Base-by-base conservation (phyloP, 495 filamentous ascomycete genomes). In the Annulohypoxylon nitens region DNA sequence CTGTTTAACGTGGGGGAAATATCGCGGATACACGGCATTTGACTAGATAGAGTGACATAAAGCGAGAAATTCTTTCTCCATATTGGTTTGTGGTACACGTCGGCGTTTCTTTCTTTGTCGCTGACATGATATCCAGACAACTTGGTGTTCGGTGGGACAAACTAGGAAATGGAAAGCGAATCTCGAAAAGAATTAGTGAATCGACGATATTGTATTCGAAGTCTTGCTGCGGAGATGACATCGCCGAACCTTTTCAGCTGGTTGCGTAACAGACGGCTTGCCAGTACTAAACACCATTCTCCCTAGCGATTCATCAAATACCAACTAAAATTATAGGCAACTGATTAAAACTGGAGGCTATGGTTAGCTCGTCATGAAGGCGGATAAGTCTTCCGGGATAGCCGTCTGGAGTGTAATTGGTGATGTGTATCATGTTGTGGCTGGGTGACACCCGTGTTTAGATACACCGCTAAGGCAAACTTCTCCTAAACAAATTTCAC, bases 71-170 rank as follows among this genome's bases (percentile, higher is more conserved):
- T 30, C 25, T 8, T 7, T 9, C 26, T 57, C n/a, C 3, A 58
- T 23, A n/a, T 4, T 39, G n/a, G 12, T 33, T 18, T 23, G 33
- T 39, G 54, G 39, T 39, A 58, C 54, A 58, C 7, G 12, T 9
- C 54, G 54, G 54, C 54, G 54, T 58, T 58, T 39, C 54, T 58
- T 39, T 58, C 34, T 20, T 58, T 9, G 10, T 8, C 2, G 5
- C 54, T 58, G n/a, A 58, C 26, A 57, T 58, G 11, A 58, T 23
- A 58, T 39, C n/a, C 6, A 2, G 39, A 58, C 11, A 16, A n/a
- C n/a, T 8, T 39, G 39, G 14, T 39, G 9, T 3, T 58, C 7
- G 14, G 54, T 25, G 20, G 18, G 54, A 18, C 14, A 23, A 58
- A 37, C 14, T 9, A 23, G 54, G 54, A 58, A 39, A 39, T 10